These are phyloP conservation scores for Myriangium duriaei DNA, from an alignment of 2,329 filamentous ascomycete genomes.

Conservation along the genomic window DNA sequence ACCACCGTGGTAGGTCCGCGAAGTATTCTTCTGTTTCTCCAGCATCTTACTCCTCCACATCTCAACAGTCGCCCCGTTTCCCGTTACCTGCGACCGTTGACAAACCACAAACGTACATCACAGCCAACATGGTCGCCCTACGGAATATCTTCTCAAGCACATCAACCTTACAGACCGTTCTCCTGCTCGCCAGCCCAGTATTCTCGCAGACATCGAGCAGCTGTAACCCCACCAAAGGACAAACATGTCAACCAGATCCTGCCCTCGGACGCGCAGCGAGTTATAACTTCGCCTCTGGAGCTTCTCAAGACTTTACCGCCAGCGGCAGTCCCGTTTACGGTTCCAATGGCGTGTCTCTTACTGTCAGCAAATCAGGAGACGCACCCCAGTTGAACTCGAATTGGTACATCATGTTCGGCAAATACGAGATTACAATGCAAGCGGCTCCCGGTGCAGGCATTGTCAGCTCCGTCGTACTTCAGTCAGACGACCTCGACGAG, in stretches of 20 bases:
- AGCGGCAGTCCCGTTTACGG: constrained; percentile 61
- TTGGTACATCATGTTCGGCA: constrained; percentile 99
- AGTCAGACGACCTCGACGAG: constrained; percentile 87
- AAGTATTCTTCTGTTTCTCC: not conserved
- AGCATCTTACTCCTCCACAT: not conserved
- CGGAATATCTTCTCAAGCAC: not conserved
- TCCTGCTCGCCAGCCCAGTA: constrained; percentile 27
- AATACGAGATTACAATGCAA: constrained; percentile 73
- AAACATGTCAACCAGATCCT: constrained; percentile 57
- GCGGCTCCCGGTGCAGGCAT: constrained; percentile 81
- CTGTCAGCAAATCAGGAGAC: constrained; percentile 65
- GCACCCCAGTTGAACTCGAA: constrained; percentile 75
- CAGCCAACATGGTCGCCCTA: not conserved
- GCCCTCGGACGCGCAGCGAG: constrained; percentile 72
- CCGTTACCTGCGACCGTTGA: no score
- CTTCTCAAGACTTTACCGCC: constrained; percentile 65
- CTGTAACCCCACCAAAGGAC: constrained; percentile 44
- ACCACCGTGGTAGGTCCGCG: not conserved
- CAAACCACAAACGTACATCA: no score
- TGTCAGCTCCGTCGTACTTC: constrained; percentile 80
- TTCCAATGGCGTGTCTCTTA: constrained; percentile 67
- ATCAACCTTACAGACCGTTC: constrained; percentile 19
- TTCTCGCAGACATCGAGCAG: constrained; percentile 42
- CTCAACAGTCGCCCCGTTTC: not conserved
- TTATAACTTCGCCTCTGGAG: constrained; percentile 70